Base-by-base conservation (phyloP, 1,139 yeast genomes). In the Blastobotrys apis region DNA sequence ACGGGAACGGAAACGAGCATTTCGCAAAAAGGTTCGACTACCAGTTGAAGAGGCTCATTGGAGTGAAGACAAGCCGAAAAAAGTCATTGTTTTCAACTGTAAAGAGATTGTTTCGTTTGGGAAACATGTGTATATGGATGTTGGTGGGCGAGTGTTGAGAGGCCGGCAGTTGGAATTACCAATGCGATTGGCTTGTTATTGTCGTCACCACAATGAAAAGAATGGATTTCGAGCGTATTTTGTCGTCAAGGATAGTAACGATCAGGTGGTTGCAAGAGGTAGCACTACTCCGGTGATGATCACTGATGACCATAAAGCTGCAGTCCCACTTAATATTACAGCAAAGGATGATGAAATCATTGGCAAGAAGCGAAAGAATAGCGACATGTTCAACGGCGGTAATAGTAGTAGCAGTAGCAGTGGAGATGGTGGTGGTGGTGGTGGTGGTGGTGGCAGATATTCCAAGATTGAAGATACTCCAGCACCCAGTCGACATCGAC, bases 141-240 rank as follows among this genome's bases (percentile, higher is more conserved):
- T 52, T 6, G 55, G 58, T 44, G 62, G 65, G 4, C 61, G 78
- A 53, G 66, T 71, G 3, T 68, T 87, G 45, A 33, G 47, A 21
- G 40, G 53, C 17, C 49, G 54, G 27, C 50, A 52, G 40, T 37
- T 59, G 5, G 92, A 84, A 45, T 68, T 88, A 15, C 79, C 87
- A 27, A 85, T 94, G 19, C 76, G 97, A 67, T 78, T 88, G 38
- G 88, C 90, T n/a, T 88, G 97, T 63, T 88, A 88, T 63, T 88
- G 96, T 65, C 78, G 97, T 56, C 97, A 88, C 64, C 97, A 88
- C 66, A 79, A 80, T 57, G 95, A 87, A 55, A 68, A 79, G 19
- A 75, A 75, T 43, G 97, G 97, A 1, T 88, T 88, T 67, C 75
- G 73, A 56, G 71, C 86, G 23, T 69, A 85, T 42, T 79, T 86